phyloP scores from a whole-genome alignment of 2,329 filamentous ascomycete species.

The Exophiala lecanii-corni region DNA sequence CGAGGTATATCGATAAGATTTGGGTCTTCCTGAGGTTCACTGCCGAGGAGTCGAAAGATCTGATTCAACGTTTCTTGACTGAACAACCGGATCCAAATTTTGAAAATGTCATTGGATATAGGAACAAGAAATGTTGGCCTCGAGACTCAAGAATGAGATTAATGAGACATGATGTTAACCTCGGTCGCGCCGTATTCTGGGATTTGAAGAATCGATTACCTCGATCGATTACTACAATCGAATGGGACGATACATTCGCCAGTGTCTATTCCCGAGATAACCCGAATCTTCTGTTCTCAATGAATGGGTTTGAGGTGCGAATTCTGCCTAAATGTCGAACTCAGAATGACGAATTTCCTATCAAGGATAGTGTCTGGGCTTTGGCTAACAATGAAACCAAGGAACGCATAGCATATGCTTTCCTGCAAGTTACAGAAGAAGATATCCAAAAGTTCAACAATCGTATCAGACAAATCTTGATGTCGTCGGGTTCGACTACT shows the following conservation, averaged over 20 bases:
- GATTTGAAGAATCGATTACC: constrained; percentile 96
- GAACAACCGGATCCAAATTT: constrained; percentile 99
- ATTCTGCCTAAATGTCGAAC: constrained; percentile 95
- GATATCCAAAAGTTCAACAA: constrained; percentile 99
- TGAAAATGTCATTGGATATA: constrained; percentile 97
- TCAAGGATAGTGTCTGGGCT: constrained; percentile 98
- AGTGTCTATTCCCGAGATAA: constrained; percentile 98
- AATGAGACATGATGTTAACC: constrained; percentile 98
- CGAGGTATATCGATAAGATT: constrained; percentile 94
- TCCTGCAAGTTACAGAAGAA: constrained; percentile 95
- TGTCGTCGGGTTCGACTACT: constrained; percentile 98
- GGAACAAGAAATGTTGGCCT: constrained; percentile 99
- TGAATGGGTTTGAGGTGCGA: constrained; percentile 96
- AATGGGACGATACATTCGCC: constrained; percentile 98
- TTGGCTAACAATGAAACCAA: constrained; percentile 94
- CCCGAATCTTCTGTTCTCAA: constrained; percentile 92
- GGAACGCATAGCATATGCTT: constrained; percentile 93
- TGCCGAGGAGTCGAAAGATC: constrained; percentile 87
- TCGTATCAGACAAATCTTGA: constrained; percentile 93
- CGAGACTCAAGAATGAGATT: constrained; percentile 94
- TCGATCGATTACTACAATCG: constrained; percentile 90
- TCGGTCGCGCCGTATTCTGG: constrained; percentile 97
- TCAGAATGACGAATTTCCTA: constrained; percentile 90
- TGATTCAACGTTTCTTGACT: constrained; percentile 96
- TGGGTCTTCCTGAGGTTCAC: constrained; percentile 96